Evolutionary conservation across 2,329 filamentous ascomycete species (phyloP).

Genomic region (Chaetomiaceae sp.): DNA sequence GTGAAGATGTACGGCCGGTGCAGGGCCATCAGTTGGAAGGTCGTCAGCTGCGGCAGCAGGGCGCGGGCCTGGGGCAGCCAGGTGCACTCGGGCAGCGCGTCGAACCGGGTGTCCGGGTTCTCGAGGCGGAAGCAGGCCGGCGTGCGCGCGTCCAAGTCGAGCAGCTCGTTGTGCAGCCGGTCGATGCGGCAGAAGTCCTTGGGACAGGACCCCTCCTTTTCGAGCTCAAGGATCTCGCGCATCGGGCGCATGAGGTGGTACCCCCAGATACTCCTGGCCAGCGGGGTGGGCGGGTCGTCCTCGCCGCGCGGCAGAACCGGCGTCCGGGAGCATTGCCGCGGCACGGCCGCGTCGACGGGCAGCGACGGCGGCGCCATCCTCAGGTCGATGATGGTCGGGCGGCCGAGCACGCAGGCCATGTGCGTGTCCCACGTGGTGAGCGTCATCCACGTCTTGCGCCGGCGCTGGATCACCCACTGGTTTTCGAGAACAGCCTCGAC

Average conservation of each 20-base stretch:
- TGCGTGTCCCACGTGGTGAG: constrained; percentile 50
- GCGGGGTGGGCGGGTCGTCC: constrained; percentile 49
- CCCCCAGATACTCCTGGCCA: constrained; percentile 48
- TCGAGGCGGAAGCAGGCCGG: constrained; percentile 49
- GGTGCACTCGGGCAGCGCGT: constrained; percentile 44
- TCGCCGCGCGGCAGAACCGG: constrained; percentile 43
- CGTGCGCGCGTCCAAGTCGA: constrained; percentile 41
- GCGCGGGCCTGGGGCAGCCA: constrained; percentile 46
- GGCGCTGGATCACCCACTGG: constrained; percentile 52
- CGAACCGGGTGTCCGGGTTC: constrained; percentile 53
- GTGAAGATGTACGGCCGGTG: constrained; percentile 59
- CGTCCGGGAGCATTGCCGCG: constrained; percentile 41
- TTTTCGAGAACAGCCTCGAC: constrained; percentile 47
- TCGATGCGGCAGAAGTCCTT: constrained; percentile 50
- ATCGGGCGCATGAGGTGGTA: constrained; percentile 43
- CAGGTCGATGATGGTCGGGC: constrained; percentile 50
- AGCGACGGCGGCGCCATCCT: constrained; percentile 40
- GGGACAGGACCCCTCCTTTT: constrained; percentile 49
- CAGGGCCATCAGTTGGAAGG: constrained; percentile 53
- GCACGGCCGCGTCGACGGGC: constrained; percentile 48
- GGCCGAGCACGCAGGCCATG: constrained; percentile 47
- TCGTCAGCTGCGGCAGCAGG: constrained; percentile 41
- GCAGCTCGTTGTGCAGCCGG: constrained; percentile 45
- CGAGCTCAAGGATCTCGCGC: constrained; percentile 48
- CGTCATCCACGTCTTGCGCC: constrained; percentile 51